phyloP scores from a whole-genome alignment of 768 basidiomycete species.

The Austroboletus festivus region DNA sequence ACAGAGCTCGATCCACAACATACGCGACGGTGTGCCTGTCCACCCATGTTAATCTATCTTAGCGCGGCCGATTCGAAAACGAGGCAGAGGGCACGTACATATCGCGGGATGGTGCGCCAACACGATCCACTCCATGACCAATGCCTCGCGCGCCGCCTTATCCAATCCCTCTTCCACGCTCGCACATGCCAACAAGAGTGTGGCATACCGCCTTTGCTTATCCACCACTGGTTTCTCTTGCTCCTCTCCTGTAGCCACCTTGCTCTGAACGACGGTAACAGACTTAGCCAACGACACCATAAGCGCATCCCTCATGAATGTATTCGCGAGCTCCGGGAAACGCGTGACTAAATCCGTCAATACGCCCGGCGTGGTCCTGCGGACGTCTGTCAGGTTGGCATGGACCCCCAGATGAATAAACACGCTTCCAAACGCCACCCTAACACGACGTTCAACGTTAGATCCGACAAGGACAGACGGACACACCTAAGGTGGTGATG shows the following conservation, averaged over 20 bases:
- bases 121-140: constrained; percentile 56
- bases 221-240: constrained; percentile 42
- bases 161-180: constrained; percentile 39
- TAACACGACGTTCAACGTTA: constrained; percentile 22
- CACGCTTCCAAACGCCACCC: constrained; percentile 59
- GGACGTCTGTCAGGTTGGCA: constrained; percentile 48
- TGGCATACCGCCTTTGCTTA: constrained; percentile 51
- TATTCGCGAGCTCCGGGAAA: constrained; percentile 48
- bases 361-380: constrained; percentile 44
- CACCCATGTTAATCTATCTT: not conserved
- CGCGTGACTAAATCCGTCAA: constrained; percentile 38
- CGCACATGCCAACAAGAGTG: constrained; percentile 51
- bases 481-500: constrained; percentile 49
- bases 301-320: constrained; percentile 61
- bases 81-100: constrained; percentile 50
- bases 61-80: not conserved
- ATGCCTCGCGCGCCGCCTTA: constrained; percentile 37
- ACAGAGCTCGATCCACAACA: constrained; percentile 76
- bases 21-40: constrained; percentile 16
- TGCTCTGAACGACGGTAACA: not conserved
- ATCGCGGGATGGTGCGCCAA: constrained; percentile 71
- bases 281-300: constrained; percentile 42
- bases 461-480: not conserved
- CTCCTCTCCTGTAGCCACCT: constrained; percentile 21
- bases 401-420: constrained; percentile 71